Evolutionary conservation across 2,329 filamentous ascomycete species (phyloP), one percentile per base, ranked within the genome.

Genomic region (Sporothrix globosa): DNA sequence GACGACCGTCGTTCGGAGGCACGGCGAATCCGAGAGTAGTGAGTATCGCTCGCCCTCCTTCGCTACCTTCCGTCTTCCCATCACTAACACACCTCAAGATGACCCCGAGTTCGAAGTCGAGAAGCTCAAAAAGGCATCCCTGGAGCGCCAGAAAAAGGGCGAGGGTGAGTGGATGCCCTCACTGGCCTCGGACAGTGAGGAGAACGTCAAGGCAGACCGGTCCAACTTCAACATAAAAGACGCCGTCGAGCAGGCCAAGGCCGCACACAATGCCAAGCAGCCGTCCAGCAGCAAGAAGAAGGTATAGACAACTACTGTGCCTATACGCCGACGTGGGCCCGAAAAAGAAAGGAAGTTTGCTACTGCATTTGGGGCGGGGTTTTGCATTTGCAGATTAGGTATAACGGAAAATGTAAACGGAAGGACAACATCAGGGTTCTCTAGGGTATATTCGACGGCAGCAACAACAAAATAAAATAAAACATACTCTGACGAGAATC

Each of bases 171-270:
- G 92, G 92, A 91, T 91, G 81, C 84, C 90, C 27, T 89, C 91
- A 78, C 83, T 96, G 66, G 92, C 92, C 3, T 91, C 89, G 66
- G 88, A 92, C 80, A 92, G 90, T 80, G 92, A 96, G 83, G 91
- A 92, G 79, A 88, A 87, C 75, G 84, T 96, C 80, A 90, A 87
- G 82, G 91, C 88, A 53, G 91, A 91, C 78, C 86, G 86, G 70
- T 80, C 83, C 71, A 72, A 79, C 41, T 75, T 80, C 54, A 75
- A 78, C 60, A 11, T 17, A 39, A 50, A 75, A n/a, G 80, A 82
- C 71, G 79, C 44, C 21, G 65, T 19, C 30, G 1, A 14, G 5
- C 44, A 61, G n/a, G 48, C 44, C 21, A 66, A 63, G 39, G 7
- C 7, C 3, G 58, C 39, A n/a, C 58, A 27, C 39, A 34, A 46